Evolutionary conservation across 495 filamentous ascomycete genomes (phyloP), one percentile per base, ranked within the genome.

Genomic region (Chaetomium cochliodes): DNA sequence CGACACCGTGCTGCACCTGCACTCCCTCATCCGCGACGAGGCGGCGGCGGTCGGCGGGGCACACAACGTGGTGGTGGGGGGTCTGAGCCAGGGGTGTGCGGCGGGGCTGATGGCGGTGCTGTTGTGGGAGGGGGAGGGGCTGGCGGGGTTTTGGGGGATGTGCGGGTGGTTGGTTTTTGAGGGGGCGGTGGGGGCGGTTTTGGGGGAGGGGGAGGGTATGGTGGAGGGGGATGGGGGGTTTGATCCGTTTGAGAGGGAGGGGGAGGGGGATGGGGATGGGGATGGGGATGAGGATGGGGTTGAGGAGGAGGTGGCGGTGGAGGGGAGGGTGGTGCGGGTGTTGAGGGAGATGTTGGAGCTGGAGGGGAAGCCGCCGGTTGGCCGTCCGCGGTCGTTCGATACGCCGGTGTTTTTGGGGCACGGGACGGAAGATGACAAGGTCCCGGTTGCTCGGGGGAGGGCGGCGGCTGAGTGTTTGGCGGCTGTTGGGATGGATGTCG

Each of bases 71-170:
- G 77, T 85, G 0, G 63, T 87, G 7, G 81, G 80, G 46, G 84
- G 84, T 0, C 62, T 86, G 42, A 85, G 85, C 60, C 85, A 86
- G 63, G 85, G 85, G 2, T 86, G 80, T 71, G 85, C 82, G 22
- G 77, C 76, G 0, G 68, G 70, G 11, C 59, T 85, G 39, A 64
- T 74, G 25, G 67, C 72, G 6, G 56, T 79, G 39, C 51, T 84
- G 56, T 69, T 74, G 16, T 82, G 79, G 73, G 73, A 77, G 18
- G 70, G 69, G 1, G 66, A 73, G 55, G 11, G 50, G 3, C 44
- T 80, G 20, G 75, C 62, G 0, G 81, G 65, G 8, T 70, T 75
- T 47, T 54, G 84, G 49, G 84, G 84, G 2, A 82, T 87, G 80
- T 82, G 83, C 70, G 84, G 82, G 30, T 85, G 77, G 76, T 60